Evolutionary conservation across 2,329 filamentous ascomycete species (phyloP), one percentile per base, ranked within the genome.

Genomic region (Mollisia scopiformis): DNA sequence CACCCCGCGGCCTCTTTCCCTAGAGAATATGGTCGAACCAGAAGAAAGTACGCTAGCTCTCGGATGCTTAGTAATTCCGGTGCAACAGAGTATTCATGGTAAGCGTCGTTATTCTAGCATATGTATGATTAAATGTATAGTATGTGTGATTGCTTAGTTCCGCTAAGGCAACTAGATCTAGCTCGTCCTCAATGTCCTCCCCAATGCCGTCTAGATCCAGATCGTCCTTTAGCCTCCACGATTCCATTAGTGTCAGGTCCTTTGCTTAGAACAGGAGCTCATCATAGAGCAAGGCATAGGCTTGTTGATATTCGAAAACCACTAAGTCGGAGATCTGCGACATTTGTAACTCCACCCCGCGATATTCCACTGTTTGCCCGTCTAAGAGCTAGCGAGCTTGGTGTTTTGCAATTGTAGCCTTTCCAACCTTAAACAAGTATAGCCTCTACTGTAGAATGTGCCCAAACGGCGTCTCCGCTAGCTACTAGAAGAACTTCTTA

Each of bases 371-470:
- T 1, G n/a, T 57, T 47, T 66, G 23, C 10, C 52, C 16, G 30
- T 66, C 39, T 19, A 66, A 33, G 23, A 37, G 54, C 52, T 25
- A 66, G 37, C 23, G 7, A 19, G 58, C 37, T 55, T 66, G 16
- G 50, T 66, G 23, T 46, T 58, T 59, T 5, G 35, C 21, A 52
- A 66, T 58, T 5, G 11, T 19, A 16, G 28, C 33, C 25, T 61
- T 63, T 13, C 19, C 31, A 14, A 58, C 30, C 25, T 57, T 57
- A 37, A 63, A 63, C 13, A 64, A 41, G 14, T 62, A 62, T n/a
- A 64, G 31, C 14, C 53, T 10, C 41, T 27, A 66, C 27, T 65
- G 16, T 21, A 67, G 27, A 27, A 67, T 65, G 13, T 67, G 28
- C 3, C 57, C 46, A 33, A 67, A 66, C 8, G 27, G 46, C 11